These are phyloP conservation scores for Russula earlei DNA, from an alignment of 768 basidiomycete genomes.

Conservation along the genomic window DNA sequence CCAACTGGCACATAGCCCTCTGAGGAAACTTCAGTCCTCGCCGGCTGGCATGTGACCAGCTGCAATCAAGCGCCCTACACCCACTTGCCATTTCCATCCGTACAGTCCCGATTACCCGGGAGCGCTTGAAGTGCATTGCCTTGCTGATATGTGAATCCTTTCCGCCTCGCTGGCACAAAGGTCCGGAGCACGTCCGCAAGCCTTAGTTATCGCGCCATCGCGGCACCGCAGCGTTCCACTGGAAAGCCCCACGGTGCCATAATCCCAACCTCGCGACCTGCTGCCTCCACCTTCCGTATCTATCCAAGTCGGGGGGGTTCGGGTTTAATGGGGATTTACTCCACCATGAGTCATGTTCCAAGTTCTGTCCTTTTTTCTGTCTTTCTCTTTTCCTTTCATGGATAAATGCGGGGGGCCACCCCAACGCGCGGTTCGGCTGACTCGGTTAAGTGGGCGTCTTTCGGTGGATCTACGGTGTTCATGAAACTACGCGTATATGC, in stretches of 20 bases:
- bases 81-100: background rate
- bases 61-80: background rate
- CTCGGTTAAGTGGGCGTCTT: background rate
- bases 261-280: background rate
- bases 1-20: background rate
- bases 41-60: background rate
- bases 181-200: background rate
- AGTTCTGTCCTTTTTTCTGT: too few species aligned
- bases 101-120: background rate
- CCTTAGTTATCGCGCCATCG: constrained; percentile 3
- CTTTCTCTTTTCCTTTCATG: background rate
- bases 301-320: background rate
- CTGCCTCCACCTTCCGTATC: constrained; percentile 2
- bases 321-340: too few species aligned
- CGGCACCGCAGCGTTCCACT: constrained; percentile 1
- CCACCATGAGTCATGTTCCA: too few species aligned
- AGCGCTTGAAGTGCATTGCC: background rate
- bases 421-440: background rate
- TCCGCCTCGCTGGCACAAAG: too few species aligned
- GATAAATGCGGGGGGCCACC: background rate
- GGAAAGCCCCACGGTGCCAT: background rate
- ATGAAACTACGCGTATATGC: background rate
- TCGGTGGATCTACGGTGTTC: background rate
- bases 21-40: background rate
- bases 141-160: background rate